A percentile compares a stretch with the other conserved stretches of the same genome.
Conservation (phyloP, 164 flowering plant species). For the Umbellularia californica region DNA sequence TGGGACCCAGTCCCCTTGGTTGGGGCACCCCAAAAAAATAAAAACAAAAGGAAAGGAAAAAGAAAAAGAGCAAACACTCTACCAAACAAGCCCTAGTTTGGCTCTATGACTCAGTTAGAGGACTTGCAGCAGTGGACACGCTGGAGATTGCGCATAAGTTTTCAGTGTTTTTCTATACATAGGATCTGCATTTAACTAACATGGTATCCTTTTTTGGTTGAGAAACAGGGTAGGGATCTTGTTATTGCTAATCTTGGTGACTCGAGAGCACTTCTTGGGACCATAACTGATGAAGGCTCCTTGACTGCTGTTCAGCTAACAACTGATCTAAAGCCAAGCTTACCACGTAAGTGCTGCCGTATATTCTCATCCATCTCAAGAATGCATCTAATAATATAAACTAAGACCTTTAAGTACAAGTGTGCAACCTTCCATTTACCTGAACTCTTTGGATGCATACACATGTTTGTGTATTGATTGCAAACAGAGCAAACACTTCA, state of each 20-base stretch:
- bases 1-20: too few relatives aligned
- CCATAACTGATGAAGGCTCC: constrained; percentile 35
- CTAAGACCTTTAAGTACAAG: background rate
- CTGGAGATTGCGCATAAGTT: too few relatives aligned
- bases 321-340: constrained; percentile 64
- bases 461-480: background rate
- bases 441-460: background rate
- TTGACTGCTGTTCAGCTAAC: constrained; percentile 67
- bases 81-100: too few relatives aligned
- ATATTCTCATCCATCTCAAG: background rate
- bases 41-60: too few relatives aligned
- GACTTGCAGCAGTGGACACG: too few relatives aligned
- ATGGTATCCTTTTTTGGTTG: background rate
- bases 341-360: constrained; percentile 38
- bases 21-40: too few relatives aligned
- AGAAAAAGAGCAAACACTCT: too few relatives aligned
- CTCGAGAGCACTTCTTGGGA: constrained; percentile 82
- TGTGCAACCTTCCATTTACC: background rate
- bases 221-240: constrained; percentile 57
- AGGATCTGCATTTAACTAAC: too few relatives aligned
- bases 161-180: too few relatives aligned
- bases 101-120: too few relatives aligned
- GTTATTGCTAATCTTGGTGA: constrained; percentile 83
- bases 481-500: too few relatives aligned
- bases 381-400: background rate